phyloP scores from a whole-genome alignment of 768 basidiomycete genomes.

The Tulasnella sp. region DNA sequence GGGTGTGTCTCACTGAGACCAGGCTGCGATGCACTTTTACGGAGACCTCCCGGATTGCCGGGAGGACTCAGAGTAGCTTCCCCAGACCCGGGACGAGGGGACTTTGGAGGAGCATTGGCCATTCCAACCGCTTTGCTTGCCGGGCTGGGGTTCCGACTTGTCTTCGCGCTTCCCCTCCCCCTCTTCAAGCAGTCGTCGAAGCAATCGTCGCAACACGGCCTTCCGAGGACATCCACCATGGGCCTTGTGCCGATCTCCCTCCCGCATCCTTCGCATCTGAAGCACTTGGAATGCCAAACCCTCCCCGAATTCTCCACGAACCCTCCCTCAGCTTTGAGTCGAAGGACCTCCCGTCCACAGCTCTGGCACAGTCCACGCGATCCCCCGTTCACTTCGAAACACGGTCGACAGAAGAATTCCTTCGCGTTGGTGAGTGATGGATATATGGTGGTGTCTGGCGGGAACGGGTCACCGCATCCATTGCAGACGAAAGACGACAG shows the following conservation, averaged over 20 bases:
- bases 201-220: constrained; percentile 70
- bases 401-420: constrained; percentile 65
- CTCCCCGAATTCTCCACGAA: constrained; percentile 63
- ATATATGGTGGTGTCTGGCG: constrained; percentile 79
- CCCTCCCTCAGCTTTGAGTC: constrained; percentile 66
- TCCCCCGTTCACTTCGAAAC: constrained; percentile 64
- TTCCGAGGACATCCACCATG: constrained; percentile 75
- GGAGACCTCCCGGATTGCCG: constrained; percentile 43
- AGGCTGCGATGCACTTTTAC: constrained; percentile 41
- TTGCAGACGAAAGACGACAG: constrained; percentile 63
- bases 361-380: constrained; percentile 64
- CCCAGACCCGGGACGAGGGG: constrained; percentile 28
- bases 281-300: constrained; percentile 79
- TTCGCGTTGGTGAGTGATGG: constrained; percentile 37
- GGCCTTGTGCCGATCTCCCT: constrained; percentile 66
- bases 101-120: constrained; percentile 28
- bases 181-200: constrained; percentile 59
- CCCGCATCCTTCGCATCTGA: constrained; percentile 63
- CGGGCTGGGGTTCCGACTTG: constrained; percentile 16
- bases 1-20: constrained; percentile 35
- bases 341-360: constrained; percentile 64
- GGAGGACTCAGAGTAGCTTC: background rate
- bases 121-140: constrained; percentile 23
- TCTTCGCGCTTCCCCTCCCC: background rate
- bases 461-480: constrained; percentile 54